Percentiles rank a stretch among this genome's conserved stretches.
phyloP scores from a whole-genome alignment of 768 basidiomycete genomes.

The Leccinum fibrillosum region DNA sequence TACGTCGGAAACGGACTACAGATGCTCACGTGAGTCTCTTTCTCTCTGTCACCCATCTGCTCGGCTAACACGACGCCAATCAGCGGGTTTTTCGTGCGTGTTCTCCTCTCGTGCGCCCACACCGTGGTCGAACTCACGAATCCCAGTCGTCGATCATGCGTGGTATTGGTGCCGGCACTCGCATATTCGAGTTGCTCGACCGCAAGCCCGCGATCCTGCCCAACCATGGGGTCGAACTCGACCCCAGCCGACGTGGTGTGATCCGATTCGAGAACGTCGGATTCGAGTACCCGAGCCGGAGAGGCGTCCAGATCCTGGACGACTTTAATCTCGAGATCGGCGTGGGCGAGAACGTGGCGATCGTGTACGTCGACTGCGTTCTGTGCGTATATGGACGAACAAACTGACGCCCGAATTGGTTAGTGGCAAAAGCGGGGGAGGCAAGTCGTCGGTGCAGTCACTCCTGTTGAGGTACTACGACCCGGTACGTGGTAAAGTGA shows the following conservation, averaged over 20 bases:
- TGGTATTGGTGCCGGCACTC: constrained; percentile 87
- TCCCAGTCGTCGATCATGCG: constrained; percentile 89
- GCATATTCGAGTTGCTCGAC: constrained; percentile 86
- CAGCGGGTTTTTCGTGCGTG: constrained; percentile 40
- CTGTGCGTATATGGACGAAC: neutral
- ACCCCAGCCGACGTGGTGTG: constrained; percentile 55
- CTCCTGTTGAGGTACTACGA: constrained; percentile 89
- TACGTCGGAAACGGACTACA: constrained; percentile 81
- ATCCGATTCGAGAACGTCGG: constrained; percentile 80
- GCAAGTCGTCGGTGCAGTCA: constrained; percentile 90
- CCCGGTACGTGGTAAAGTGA: constrained; percentile 76
- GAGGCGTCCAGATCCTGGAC: constrained; percentile 75
- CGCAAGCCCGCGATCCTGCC: constrained; percentile 72
- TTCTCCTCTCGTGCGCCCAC: neutral
- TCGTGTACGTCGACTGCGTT: constrained; percentile 64
- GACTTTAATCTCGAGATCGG: constrained; percentile 78
- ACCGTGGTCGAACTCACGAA: neutral
- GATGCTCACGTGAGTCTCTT: constrained; percentile 63
- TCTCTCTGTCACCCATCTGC: neutral
- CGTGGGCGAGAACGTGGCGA: constrained; percentile 84
- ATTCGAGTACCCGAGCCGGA: constrained; percentile 89
- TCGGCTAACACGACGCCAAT: constrained; percentile 1
- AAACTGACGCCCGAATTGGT: neutral
- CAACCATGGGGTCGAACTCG: constrained; percentile 54
- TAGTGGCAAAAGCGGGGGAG: constrained; percentile 90